A percentile compares a stretch with the other conserved stretches of the same genome.
Conservation (phyloP, 495 filamentous ascomycete species). For the Halenospora varia region DNA sequence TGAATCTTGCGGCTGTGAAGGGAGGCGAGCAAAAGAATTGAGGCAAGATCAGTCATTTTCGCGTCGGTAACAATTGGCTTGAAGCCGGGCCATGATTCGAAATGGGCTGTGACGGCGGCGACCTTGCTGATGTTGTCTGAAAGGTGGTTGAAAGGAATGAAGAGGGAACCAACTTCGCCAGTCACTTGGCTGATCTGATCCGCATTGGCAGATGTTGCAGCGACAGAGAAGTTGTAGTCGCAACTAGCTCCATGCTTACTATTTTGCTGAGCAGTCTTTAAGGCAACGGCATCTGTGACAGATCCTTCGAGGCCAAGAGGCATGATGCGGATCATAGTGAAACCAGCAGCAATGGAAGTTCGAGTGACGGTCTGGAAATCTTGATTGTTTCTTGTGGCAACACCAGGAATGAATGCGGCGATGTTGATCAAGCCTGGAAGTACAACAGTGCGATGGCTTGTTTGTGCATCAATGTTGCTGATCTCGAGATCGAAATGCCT, state of each 20-base stretch:
- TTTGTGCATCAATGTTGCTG: slow-evolving; percentile 80
- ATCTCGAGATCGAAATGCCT: slow-evolving; percentile 82
- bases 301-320: slow-evolving; percentile 70
- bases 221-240: slow-evolving; percentile 85
- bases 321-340: slow-evolving; percentile 82
- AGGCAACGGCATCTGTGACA: slow-evolving; percentile 65
- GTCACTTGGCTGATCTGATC: slow-evolving; percentile 70
- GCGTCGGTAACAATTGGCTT: slow-evolving; percentile 87
- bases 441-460: slow-evolving; percentile 71
- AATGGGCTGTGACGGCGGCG: slow-evolving; percentile 75
- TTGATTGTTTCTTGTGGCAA: slow-evolving; percentile 57
- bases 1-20: slow-evolving; percentile 82
- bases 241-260: slow-evolving; percentile 63
- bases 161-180: slow-evolving; percentile 75
- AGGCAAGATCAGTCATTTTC: slow-evolving; percentile 77
- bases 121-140: slow-evolving; percentile 87
- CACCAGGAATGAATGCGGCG: slow-evolving; percentile 73
- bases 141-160: slow-evolving; percentile 84
- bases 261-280: slow-evolving; percentile 75
- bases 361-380: slow-evolving; percentile 70
- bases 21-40: slow-evolving; percentile 73
- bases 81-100: slow-evolving; percentile 72
- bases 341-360: slow-evolving; percentile 73
- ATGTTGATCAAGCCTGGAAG: slow-evolving; percentile 78
- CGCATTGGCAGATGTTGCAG: slow-evolving; percentile 72